phyloP scores from a whole-genome alignment of 768 basidiomycete species.

The Boletus rubroflammeus region DNA sequence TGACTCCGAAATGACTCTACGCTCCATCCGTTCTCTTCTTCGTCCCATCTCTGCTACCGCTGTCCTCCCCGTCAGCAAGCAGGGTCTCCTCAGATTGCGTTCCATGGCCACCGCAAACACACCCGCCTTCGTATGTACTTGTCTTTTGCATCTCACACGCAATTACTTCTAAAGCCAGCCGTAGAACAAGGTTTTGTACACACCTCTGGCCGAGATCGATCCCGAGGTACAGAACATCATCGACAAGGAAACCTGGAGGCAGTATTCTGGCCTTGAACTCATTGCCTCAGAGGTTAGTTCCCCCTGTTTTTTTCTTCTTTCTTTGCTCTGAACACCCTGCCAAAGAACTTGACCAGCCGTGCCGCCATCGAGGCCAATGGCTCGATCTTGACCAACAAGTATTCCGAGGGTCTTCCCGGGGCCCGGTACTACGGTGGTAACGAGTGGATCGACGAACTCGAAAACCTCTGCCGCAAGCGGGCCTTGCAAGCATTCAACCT shows the following conservation, averaged over 20 bases:
- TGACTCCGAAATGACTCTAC: slow-evolving; percentile 30
- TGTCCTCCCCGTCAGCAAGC: slow-evolving; percentile 22
- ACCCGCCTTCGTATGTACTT: slow-evolving; percentile 54
- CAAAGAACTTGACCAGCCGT: slow-evolving; percentile 90
- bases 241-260: slow-evolving; percentile 98
- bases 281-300: slow-evolving; percentile 91
- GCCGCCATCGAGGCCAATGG: slow-evolving; percentile 99
- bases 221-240: slow-evolving; percentile 96
- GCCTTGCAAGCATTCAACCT: slow-evolving; percentile 96
- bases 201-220: slow-evolving; percentile 84
- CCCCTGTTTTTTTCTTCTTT: neutral
- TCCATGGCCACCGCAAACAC: slow-evolving; percentile 61
- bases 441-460: slow-evolving; percentile 96
- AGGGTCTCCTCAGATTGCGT: slow-evolving; percentile 25
- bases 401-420: slow-evolving; percentile 98
- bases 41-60: slow-evolving; percentile 23
- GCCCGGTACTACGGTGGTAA: slow-evolving; percentile 98
- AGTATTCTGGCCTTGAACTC: slow-evolving; percentile 95
- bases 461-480: slow-evolving; percentile 90
- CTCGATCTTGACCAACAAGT: slow-evolving; percentile 98
- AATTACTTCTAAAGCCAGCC: neutral
- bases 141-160: neutral
- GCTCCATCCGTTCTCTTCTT: slow-evolving; percentile 25
- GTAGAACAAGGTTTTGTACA: slow-evolving; percentile 91
- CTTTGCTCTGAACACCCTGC: neutral